phyloP scores from a whole-genome alignment of 352 stramenopile species.

The Phytophthora meadii region DNA sequence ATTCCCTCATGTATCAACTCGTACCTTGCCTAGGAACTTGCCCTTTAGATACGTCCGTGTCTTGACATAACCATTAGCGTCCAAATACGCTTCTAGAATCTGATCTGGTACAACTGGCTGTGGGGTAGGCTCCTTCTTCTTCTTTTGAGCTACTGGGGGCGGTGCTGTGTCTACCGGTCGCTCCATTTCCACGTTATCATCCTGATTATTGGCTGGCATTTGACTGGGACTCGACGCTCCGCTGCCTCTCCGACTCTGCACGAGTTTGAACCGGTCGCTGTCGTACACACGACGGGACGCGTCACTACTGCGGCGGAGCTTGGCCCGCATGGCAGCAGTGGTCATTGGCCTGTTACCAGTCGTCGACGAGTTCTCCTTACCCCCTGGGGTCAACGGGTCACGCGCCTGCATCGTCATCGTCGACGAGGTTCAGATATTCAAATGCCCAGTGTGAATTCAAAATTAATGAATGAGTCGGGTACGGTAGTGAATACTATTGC shows the following conservation, averaged over 20 bases:
- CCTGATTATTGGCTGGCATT: constrained; percentile 5
- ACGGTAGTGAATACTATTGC: no score
- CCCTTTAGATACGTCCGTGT: constrained; percentile 91
- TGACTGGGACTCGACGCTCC: constrained; percentile 14
- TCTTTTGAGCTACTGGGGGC: constrained; percentile 18
- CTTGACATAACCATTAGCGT: constrained; percentile 59
- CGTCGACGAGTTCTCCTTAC: constrained; percentile 38
- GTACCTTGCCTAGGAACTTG: constrained; percentile 94
- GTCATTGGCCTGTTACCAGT: constrained; percentile 4
- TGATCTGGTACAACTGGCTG: constrained; percentile 58
- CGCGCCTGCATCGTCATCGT: constrained; percentile 44
- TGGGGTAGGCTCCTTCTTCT: constrained; percentile 46
- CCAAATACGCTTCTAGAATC: constrained; percentile 73
- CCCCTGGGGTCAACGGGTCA: constrained; percentile 21
- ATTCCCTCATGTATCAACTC: background rate
- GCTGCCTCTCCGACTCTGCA: constrained; percentile 41
- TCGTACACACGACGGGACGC: constrained; percentile 33
- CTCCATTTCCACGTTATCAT: constrained; percentile 28
- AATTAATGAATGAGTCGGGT: background rate
- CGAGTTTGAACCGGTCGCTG: constrained; percentile 44
- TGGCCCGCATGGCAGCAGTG: constrained; percentile 8
- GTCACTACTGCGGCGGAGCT: constrained; percentile 28
- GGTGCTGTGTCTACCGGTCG: background rate
- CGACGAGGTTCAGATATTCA: constrained; percentile 56
- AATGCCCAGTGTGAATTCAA: constrained; percentile 37